These are phyloP conservation scores for Stachybotrys chartarum DNA, from an alignment of 2,329 filamentous ascomycete species.

Conservation along the genomic window DNA sequence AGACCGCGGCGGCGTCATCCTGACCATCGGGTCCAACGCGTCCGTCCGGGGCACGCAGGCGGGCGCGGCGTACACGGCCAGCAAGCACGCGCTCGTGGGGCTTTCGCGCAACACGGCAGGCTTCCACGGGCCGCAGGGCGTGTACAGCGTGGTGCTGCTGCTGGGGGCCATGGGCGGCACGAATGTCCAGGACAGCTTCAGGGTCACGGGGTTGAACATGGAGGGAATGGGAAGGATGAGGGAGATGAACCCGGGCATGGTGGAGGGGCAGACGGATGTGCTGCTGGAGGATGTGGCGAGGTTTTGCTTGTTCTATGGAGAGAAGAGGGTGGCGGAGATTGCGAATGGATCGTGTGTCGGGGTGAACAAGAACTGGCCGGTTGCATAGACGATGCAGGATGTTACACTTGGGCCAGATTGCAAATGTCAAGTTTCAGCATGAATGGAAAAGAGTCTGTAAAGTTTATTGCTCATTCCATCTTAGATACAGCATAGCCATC, in stretches of 20 bases:
- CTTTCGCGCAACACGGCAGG: conserved; percentile 49
- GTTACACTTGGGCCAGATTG: not conserved
- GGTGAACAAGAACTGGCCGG: conserved; percentile 29
- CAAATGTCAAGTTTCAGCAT: too few relatives aligned
- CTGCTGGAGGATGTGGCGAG: conserved; percentile 27
- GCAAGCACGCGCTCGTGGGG: conserved; percentile 44
- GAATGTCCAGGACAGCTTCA: conserved; percentile 39
- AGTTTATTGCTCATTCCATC: too few relatives aligned
- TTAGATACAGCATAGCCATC: too few relatives aligned
- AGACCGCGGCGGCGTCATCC: conserved; percentile 33
- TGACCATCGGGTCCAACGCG: conserved; percentile 43
- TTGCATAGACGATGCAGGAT: conserved; percentile 11
- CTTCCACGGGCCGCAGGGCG: conserved; percentile 45
- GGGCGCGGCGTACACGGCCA: conserved; percentile 41
- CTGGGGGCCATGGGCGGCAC: conserved; percentile 46
- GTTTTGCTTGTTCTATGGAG: conserved; percentile 27
- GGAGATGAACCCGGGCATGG: conserved; percentile 16
- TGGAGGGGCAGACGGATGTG: conserved; percentile 17
- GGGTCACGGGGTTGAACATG: conserved; percentile 19
- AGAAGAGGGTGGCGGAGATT: conserved; percentile 20
- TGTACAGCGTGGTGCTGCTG: conserved; percentile 39
- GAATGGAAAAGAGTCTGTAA: too few relatives aligned
- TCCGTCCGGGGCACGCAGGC: conserved; percentile 28
- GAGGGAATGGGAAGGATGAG: conserved; percentile 19
- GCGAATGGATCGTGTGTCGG: conserved; percentile 24